Conservation (phyloP, 805 yeast species). For the Teunomyces barrocoloradensis region DNA sequence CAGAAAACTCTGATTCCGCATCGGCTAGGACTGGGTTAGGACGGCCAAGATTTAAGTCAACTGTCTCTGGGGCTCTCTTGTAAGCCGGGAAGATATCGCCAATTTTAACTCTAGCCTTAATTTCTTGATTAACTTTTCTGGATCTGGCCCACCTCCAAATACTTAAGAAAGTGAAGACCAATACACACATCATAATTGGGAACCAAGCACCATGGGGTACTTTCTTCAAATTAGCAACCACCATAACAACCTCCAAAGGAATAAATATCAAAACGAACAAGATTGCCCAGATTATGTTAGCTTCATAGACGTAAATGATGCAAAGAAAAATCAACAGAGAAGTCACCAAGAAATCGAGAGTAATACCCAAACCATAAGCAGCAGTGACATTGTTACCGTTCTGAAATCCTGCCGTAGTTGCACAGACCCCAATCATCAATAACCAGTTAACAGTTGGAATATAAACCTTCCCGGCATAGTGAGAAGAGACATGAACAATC, state of each 20-base stretch:
- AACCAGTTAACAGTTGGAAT: constrained; percentile 51
- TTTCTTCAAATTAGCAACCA: constrained; percentile 49
- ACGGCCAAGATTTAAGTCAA: constrained; percentile 15
- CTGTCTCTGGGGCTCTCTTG: constrained; percentile 14
- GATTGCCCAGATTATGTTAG: constrained; percentile 32
- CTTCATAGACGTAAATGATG: constrained; percentile 45
- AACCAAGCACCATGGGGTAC: constrained; percentile 64
- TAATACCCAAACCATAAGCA: constrained; percentile 60
- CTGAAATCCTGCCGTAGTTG: constrained; percentile 52
- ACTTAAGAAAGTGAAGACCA: constrained; percentile 35
- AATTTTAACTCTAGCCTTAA: constrained; percentile 28
- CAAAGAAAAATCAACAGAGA: constrained; percentile 45
- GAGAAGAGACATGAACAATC: constrained; percentile 44
- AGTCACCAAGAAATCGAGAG: constrained; percentile 55
- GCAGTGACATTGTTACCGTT: constrained; percentile 51
- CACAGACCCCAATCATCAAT: constrained; percentile 49
- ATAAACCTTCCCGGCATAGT: constrained; percentile 49
- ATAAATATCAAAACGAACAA: constrained; percentile 39
- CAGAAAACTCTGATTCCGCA: constrained; percentile 1
- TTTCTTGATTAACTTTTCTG: constrained; percentile 39
- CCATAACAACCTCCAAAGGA: constrained; percentile 46
- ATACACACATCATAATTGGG: constrained; percentile 46
- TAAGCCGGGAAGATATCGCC: constrained; percentile 34
- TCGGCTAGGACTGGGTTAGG: neutral
- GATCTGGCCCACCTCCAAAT: constrained; percentile 51